Evolutionary conservation across 139 green algal species (phyloP), one percentile per base, ranked within the genome.

Genomic region (Haematococcus lacustris): DNA sequence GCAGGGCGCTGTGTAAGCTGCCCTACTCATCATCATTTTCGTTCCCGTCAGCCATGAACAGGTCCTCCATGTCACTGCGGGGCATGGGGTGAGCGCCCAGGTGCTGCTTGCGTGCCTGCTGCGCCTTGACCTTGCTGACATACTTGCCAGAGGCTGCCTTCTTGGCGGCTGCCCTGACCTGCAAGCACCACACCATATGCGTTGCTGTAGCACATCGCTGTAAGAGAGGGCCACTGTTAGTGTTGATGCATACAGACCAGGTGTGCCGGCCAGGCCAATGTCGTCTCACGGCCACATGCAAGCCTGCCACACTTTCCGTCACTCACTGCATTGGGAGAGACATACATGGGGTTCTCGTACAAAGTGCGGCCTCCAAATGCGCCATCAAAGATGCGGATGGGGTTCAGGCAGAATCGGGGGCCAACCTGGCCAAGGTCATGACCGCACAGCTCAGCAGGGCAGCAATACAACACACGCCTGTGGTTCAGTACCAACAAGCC

Each of bases 281-380:
- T n/a, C n/a, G 50, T n/a, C n/a, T 65, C n/a, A 53, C 17, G 17
- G 43, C n/a, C n/a, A n/a, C n/a, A n/a, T n/a, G n/a, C n/a, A n/a
- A n/a, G n/a, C n/a, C n/a, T n/a, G n/a, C n/a, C n/a, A n/a, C n/a
- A n/a, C n/a, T n/a, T n/a, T n/a, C n/a, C 9, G 43, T 53, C 71
- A 39, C 85, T 74, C 57, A 95, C 77, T 66, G 83, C 78, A 73
- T 98, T 98, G 50, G 94, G 94, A 0, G 92, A 96, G 4, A 97
- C 86, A 79, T 96, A 98, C 17, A 71, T 65, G 3, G 90, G 83
- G 78, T 98, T 98, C 60, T 97, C 91, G 73, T 96, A 98, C 35
- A 98, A 74, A 9, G 91, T 91, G 3, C 81, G 68, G 0, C 94
- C 94, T 0, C 87, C 86, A 78, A 98, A 98, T 68, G 74, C 86